A percentile compares a stretch with the other conserved stretches of the same genome.
Conservation (phyloP, 768 basidiomycete genomes). For the Tylopilus vinaceipallidus region DNA sequence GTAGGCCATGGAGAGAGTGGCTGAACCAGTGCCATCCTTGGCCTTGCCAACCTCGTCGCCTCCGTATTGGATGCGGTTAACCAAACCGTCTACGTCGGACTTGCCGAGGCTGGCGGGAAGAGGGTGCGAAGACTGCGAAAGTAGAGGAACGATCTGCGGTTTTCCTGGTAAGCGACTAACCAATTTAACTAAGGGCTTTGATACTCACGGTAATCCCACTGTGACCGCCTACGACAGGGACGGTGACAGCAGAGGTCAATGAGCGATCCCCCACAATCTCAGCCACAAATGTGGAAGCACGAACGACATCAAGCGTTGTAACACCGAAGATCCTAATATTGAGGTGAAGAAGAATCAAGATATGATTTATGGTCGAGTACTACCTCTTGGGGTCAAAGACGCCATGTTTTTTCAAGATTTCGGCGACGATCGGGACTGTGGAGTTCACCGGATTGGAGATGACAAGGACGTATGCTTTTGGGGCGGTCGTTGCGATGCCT, state of each 20-base stretch:
- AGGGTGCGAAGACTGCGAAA: conserved; percentile 84
- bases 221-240: conserved; percentile 95
- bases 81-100: conserved; percentile 54
- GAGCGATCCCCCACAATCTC: conserved; percentile 67
- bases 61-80: conserved; percentile 90
- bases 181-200: background rate
- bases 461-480: conserved; percentile 91
- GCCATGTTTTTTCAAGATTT: conserved; percentile 90
- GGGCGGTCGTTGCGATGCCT: conserved; percentile 78
- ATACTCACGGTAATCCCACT: conserved; percentile 78
- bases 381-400: conserved; percentile 92
- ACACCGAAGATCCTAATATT: conserved; percentile 86
- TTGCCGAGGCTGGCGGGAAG: conserved; percentile 58
- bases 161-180: conserved; percentile 6
- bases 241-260: conserved; percentile 58
- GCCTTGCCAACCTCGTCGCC: conserved; percentile 99
- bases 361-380: conserved; percentile 6
- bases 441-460: conserved; percentile 99
- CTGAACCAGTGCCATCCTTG: conserved; percentile 88
- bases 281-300: conserved; percentile 93
- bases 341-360: background rate
- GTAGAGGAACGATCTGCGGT: conserved; percentile 81
- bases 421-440: conserved; percentile 94
- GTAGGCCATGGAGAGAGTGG: conserved; percentile 96
- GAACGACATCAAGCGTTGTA: conserved; percentile 96